These are phyloP conservation scores for Marchantia paleacea DNA, from an alignment of 225 moss, liverwort and hornwort species.

Conservation along the genomic window DNA sequence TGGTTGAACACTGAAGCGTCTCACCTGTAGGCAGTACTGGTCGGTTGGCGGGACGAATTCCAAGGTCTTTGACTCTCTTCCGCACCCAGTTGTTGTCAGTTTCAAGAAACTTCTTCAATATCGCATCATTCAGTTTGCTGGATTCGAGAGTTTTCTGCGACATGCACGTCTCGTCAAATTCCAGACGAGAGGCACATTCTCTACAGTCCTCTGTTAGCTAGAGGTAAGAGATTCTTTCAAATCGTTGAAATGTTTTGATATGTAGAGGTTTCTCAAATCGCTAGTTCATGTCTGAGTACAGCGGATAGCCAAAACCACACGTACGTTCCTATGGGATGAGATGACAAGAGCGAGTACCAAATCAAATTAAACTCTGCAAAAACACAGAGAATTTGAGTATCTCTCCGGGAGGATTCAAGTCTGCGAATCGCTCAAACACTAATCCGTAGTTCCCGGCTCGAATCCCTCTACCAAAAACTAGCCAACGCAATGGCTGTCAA, in stretches of 20 bases:
- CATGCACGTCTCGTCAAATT: neutral
- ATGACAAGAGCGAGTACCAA: too few species aligned
- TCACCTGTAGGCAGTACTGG: conserved; percentile 48
- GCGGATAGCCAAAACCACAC: too few species aligned
- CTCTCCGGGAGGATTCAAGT: neutral
- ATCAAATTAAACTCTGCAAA: neutral
- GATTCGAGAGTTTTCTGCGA: conserved; percentile 29
- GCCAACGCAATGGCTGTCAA: neutral
- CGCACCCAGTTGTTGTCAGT: conserved; percentile 44
- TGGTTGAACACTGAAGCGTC: neutral
- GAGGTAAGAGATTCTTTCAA: neutral
- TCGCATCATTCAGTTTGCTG: conserved; percentile 43
- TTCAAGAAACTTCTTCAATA: conserved; percentile 40
- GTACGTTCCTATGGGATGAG: too few species aligned
- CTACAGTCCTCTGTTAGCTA: neutral
- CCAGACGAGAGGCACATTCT: neutral
- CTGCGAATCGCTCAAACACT: neutral
- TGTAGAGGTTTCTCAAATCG: too few species aligned
- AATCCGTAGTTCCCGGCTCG: neutral
- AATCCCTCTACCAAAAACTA: neutral
- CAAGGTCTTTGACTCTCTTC: conserved; percentile 39
- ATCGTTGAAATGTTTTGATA: too few species aligned
- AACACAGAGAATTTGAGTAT: neutral
- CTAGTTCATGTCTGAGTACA: too few species aligned
- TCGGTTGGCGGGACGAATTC: conserved; percentile 29